Conservation (phyloP, 2,329 filamentous ascomycete genomes). For the Fusarium proliferatum region DNA sequence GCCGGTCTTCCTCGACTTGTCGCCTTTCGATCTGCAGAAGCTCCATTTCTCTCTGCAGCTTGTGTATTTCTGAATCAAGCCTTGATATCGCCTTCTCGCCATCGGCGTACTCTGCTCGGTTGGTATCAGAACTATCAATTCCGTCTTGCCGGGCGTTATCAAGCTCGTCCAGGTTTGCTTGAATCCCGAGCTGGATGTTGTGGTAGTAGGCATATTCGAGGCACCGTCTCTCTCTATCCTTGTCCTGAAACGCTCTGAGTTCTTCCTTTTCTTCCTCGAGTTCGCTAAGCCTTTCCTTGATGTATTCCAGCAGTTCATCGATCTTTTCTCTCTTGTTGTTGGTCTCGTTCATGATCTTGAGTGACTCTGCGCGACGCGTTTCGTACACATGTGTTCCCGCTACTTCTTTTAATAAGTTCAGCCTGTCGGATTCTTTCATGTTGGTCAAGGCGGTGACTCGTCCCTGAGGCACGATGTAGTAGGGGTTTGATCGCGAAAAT, state of each 20-base stretch:
- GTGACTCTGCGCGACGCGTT: conserved; percentile 85
- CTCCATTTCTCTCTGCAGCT: conserved; percentile 84
- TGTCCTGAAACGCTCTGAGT: conserved; percentile 91
- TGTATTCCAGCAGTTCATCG: conserved; percentile 89
- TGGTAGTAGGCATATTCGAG: conserved; percentile 96
- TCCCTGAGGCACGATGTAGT: conserved; percentile 98
- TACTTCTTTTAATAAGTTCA: conserved; percentile 96
- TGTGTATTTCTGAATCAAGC: conserved; percentile 82
- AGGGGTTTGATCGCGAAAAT: conserved; percentile 96
- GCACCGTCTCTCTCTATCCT: conserved; percentile 90
- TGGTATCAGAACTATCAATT: conserved; percentile 85
- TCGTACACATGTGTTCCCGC: conserved; percentile 98
- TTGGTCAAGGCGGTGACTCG: conserved; percentile 96
- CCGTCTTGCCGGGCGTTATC: conserved; percentile 85
- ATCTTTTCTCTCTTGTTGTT: conserved; percentile 96
- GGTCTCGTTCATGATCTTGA: conserved; percentile 97
- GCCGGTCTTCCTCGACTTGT: conserved; percentile 90
- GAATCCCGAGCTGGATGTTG: conserved; percentile 84
- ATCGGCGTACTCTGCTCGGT: conserved; percentile 78
- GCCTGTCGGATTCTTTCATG: conserved; percentile 94
- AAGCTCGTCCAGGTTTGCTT: conserved; percentile 81
- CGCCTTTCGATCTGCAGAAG: conserved; percentile 85
- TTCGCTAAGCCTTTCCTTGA: conserved; percentile 88
- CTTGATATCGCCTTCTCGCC: conserved; percentile 82
- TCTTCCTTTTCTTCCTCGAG: conserved; percentile 98